Evolutionary conservation across 176 grass and related monocot species (phyloP), one percentile per base, ranked within the genome.

Genomic region (Rhipidocladum racemiflorum): DNA sequence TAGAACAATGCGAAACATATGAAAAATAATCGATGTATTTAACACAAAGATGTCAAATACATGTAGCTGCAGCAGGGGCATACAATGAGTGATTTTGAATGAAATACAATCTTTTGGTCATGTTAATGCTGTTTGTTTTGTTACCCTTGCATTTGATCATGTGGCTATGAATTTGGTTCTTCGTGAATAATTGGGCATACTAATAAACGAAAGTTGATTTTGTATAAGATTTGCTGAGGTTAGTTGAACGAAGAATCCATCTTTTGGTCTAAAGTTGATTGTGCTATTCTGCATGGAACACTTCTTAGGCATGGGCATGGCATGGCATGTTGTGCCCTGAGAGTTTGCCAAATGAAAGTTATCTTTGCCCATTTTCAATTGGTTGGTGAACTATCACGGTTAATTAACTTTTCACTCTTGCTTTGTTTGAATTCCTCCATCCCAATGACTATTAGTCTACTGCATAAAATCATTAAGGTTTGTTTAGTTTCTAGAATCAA

Each of bases 131-230:
- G 56, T 54, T n/a, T 72, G 55, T 50, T 83, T 34, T 67, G 7
- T 43, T 75, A 12, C 46, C 53, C 13, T 28, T 51, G 21, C 15
- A 64, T 73, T 50, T 74, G 29, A 38, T 74, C 54, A 50, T 12
- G 20, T 39, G 27, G 27, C 42, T 83, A 34, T 65, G 13, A 73
- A 13, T 45, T 68, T 71, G 53, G 23, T 81, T 61, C 53, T 44
- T 71, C 55, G 63, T 60, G 38, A 61, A 21, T 49, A 24, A n/a
- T n/a, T n/a, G n/a, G n/a, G n/a, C n/a, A n/a, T n/a, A n/a, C n/a
- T n/a, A n/a, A n/a, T n/a, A n/a, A n/a, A n/a, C n/a, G n/a, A 61
- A 30, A 81, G 3, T 80, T 40, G 42, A 23, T 80, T 38, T 86
- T 68, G 30, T 21, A 54, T 24, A 21, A 17, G 0, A 60, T 78